A percentile compares a stretch with the other conserved stretches of the same genome.
Evolutionary conservation across 2,329 filamentous ascomycete species (phyloP).

Genomic region (Aureobasidium leucospermi): DNA sequence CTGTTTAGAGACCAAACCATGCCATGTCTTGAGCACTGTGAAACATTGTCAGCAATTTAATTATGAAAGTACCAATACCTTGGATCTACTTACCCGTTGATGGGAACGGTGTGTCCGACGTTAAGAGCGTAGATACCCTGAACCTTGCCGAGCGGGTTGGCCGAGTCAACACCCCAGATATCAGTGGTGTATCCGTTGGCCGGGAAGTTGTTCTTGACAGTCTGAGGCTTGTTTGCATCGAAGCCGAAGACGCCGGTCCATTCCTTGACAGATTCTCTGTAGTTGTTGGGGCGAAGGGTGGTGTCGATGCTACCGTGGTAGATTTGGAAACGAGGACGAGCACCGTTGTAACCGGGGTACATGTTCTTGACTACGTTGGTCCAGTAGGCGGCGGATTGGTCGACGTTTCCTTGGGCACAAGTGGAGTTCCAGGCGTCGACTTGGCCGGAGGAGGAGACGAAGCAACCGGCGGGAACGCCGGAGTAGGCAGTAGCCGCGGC

Average conservation of each 20-base stretch:
- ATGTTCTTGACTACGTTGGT: conserved; percentile 40
- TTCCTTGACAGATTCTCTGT: conserved; percentile 51
- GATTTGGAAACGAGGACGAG: conserved; percentile 49
- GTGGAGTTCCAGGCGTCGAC: conserved; percentile 42
- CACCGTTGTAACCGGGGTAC: conserved; percentile 45
- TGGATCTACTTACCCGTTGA: conserved; percentile 20
- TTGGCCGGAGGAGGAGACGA: conserved; percentile 25
- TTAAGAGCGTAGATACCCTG: conserved; percentile 30
- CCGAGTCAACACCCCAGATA: conserved; percentile 22
- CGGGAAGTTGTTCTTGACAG: conserved; percentile 25
- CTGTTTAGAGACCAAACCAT: not conserved
- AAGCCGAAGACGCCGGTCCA: conserved; percentile 46
- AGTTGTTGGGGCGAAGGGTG: conserved; percentile 45
- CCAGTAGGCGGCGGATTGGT: conserved; percentile 42
- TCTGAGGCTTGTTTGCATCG: conserved; percentile 24
- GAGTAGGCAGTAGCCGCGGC: conserved; percentile 44
- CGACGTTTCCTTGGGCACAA: conserved; percentile 44
- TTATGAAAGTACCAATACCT: not conserved
- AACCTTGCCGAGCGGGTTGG: conserved; percentile 17
- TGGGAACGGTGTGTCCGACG: conserved; percentile 30
- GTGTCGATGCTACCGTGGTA: conserved; percentile 49
- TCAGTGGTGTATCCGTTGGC: conserved; percentile 26
- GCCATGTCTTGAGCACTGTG: conserved; percentile 10
- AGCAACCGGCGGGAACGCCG: conserved; percentile 50
- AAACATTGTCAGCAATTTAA: not conserved